Evolutionary conservation across 2,329 filamentous ascomycete species (phyloP), one percentile per base, ranked within the genome.

Genomic region (Ophiostoma sp.): DNA sequence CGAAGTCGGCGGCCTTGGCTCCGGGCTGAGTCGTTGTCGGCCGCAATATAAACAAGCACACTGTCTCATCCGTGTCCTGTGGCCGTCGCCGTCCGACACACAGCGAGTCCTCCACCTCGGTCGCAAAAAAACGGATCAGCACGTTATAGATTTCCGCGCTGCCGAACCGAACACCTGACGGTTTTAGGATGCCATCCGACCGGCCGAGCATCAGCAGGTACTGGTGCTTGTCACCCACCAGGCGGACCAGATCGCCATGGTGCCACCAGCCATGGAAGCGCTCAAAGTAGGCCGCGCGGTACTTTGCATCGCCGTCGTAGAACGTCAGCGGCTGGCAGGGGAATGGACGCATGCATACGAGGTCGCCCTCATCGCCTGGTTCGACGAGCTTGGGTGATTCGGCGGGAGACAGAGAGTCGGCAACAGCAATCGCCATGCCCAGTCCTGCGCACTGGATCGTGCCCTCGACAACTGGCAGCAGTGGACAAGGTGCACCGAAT

Each of bases 121-220:
- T 79, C 0, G 88, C 85, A 74, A 97, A 97, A 78, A 93, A 90
- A 72, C 91, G 87, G 1, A 95, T 85, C 41, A 98, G 80, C n/a
- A 97, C 83, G 76, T 97, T 97, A 79, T 98, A 98, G 27, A 99
- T 97, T 81, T 99, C 95, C 0, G 94, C 93, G 44, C 89, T 93
- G 4, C 94, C 94, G 75, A 99, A 98, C 0, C 94, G 84, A 18
- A 99, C 92, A 2, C 95, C 95, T 0, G 89, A 87, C 0, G 95
- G 95, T 76, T 99, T 99, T 14, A 99, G 80, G 5, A 98, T 91
- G 4, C 95, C 95, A 74, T 99, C 94, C 66, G 90, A 95, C 40
- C 94, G 86, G 2, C 95, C 94, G 0, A 98, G 84, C 94, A 98
- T 98, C 72, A 92, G 83, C 9, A 98, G 80, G 0, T 93, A 92